phyloP scores from a whole-genome alignment of 805 yeast genomes.

The Candida gorgasii region DNA sequence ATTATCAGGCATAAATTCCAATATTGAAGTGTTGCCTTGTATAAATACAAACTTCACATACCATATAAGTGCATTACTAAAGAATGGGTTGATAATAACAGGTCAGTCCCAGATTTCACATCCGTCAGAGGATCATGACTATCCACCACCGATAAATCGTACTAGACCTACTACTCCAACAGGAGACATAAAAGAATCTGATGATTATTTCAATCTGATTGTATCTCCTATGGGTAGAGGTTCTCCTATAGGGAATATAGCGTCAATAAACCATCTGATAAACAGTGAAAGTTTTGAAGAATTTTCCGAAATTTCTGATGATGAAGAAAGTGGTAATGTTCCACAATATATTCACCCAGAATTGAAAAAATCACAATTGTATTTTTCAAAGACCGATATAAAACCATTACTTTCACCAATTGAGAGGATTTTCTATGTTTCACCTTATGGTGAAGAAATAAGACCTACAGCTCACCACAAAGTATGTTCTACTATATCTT shows the following conservation, averaged over 20 bases:
- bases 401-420: conserved; percentile 75
- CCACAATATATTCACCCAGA: conserved; percentile 80
- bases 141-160: conserved; percentile 28
- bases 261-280: conserved; percentile 11
- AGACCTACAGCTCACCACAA: conserved; percentile 70
- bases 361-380: conserved; percentile 69
- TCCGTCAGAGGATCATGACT: conserved; percentile 48
- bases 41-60: conserved; percentile 82
- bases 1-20: conserved; percentile 57
- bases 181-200: not conserved
- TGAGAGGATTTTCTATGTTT: conserved; percentile 71
- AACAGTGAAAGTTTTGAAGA: conserved; percentile 5
- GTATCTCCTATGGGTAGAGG: not conserved
- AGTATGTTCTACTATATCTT: conserved; percentile 51
- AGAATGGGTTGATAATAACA: conserved; percentile 70
- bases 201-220: conserved; percentile 7
- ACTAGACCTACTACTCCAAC: conserved; percentile 27
- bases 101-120: conserved; percentile 96
- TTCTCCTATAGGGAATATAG: conserved; percentile 10
- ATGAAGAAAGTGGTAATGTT: conserved; percentile 58
- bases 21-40: conserved; percentile 69
- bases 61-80: conserved; percentile 76
- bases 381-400: conserved; percentile 60
- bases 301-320: conserved; percentile 25
- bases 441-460: conserved; percentile 86